Evolutionary conservation across 176 grass and related monocot species (phyloP).

Genomic region (Triticum dicoccoides): DNA sequence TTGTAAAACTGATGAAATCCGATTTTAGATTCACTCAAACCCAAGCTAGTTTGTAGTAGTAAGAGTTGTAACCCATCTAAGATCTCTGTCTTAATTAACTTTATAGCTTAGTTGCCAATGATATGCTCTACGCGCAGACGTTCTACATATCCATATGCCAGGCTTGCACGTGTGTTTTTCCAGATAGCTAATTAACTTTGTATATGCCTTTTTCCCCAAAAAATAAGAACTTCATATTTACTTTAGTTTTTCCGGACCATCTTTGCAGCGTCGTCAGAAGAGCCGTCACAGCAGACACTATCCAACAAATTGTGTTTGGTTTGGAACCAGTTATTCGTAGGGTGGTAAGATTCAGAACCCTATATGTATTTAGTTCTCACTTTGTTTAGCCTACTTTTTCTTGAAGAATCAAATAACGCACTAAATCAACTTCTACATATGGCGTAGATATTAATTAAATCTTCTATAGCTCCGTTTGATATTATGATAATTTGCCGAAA

Average conservation of each 20-base stretch:
- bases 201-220: too few relatives aligned
- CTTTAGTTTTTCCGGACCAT: not conserved
- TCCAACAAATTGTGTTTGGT: slow-evolving; percentile 16
- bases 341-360: slow-evolving; percentile 19
- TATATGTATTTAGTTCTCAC: not conserved
- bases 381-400: not conserved
- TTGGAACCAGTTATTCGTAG: slow-evolving; percentile 40
- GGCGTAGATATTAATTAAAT: not conserved
- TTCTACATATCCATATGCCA: not conserved
- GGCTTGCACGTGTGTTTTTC: not conserved
- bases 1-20: not conserved
- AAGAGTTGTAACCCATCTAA: not conserved
- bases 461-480: not conserved
- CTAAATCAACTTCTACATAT: not conserved
- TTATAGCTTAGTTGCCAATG: not conserved
- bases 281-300: slow-evolving; percentile 24
- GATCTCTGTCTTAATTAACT: not conserved
- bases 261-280: slow-evolving; percentile 28
- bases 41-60: not conserved
- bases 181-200: not conserved
- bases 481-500: not conserved
- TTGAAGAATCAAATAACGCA: not conserved
- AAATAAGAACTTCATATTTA: not conserved
- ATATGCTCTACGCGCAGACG: not conserved
- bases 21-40: not conserved